phyloP scores from a whole-genome alignment of 2,329 filamentous ascomycete species.

The Penicillium sp. region DNA sequence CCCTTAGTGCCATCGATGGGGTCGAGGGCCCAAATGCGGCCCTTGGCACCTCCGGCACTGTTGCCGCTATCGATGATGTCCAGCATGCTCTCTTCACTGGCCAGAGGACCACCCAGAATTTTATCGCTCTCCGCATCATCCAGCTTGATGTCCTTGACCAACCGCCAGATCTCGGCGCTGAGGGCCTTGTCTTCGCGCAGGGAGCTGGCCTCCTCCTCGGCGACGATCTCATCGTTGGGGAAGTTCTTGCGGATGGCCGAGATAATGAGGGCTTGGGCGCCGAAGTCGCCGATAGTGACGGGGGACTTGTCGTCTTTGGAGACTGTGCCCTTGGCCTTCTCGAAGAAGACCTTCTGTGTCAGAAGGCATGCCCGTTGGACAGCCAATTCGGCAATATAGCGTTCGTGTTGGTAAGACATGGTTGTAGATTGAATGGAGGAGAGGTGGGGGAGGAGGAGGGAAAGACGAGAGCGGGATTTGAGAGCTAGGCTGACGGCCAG shows the following conservation, averaged over 20 bases:
- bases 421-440: constrained; percentile 26
- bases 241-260: constrained; percentile 84
- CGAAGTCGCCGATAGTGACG: constrained; percentile 96
- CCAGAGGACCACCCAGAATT: constrained; percentile 65
- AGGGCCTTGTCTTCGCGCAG: constrained; percentile 69
- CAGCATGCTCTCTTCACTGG: constrained; percentile 59
- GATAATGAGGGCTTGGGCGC: constrained; percentile 95
- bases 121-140: constrained; percentile 62
- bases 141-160: constrained; percentile 70
- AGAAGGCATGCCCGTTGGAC: constrained; percentile 77
- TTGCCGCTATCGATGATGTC: constrained; percentile 56
- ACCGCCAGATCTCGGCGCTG: constrained; percentile 74
- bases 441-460: constrained; percentile 35
- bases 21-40: constrained; percentile 88
- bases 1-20: constrained; percentile 98
- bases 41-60: constrained; percentile 39
- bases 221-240: constrained; percentile 84
- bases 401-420: constrained; percentile 67
- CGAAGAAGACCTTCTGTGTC: constrained; percentile 74
- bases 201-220: constrained; percentile 85
- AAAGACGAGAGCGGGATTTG: constrained; percentile 40
- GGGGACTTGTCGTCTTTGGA: constrained; percentile 94
- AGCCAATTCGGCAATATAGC: constrained; percentile 78
- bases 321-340: constrained; percentile 89
- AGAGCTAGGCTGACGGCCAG: constrained; percentile 44